These are phyloP conservation scores for Saturnispora ahearnii DNA, from an alignment of 805 yeast genomes.

Conservation along the genomic window DNA sequence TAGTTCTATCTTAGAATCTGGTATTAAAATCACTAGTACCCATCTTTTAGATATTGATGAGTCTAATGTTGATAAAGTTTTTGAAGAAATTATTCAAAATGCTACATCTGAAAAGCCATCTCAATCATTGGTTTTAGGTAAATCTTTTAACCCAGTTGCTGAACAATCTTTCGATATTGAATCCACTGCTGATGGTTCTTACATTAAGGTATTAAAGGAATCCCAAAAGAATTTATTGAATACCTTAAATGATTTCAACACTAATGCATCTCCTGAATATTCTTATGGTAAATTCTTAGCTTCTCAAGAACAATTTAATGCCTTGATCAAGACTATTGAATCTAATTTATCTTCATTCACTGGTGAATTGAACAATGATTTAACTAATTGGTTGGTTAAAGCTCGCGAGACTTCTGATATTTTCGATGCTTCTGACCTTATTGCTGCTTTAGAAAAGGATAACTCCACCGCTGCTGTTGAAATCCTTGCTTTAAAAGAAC, in stretches of 20 bases:
- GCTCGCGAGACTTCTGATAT: slow-evolving; percentile 31
- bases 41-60: slow-evolving; percentile 39
- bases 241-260: slow-evolving; percentile 45
- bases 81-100: not conserved
- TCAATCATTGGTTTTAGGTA: slow-evolving; percentile 57
- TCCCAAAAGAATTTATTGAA: slow-evolving; percentile 35
- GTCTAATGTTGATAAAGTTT: slow-evolving; percentile 27
- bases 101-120: slow-evolving; percentile 43
- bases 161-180: slow-evolving; percentile 29
- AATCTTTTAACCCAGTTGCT: slow-evolving; percentile 21
- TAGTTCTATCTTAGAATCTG: slow-evolving; percentile 33
- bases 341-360: slow-evolving; percentile 37
- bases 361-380: slow-evolving; percentile 43
- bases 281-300: slow-evolving; percentile 74
- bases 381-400: slow-evolving; percentile 64
- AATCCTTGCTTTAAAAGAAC: slow-evolving; percentile 38
- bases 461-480: slow-evolving; percentile 29
- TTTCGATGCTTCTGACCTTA: slow-evolving; percentile 21
- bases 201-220: slow-evolving; percentile 65
- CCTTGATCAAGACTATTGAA: slow-evolving; percentile 36
- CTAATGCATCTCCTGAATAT: slow-evolving; percentile 70
- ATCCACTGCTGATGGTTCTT: slow-evolving; percentile 65
- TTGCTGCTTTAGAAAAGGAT: slow-evolving; percentile 25
- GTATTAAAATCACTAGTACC: slow-evolving; percentile 49
- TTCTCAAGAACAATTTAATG: slow-evolving; percentile 40